A percentile compares a stretch with the other conserved stretches of the same genome.
These are phyloP conservation scores for Sparassis latifolia DNA, from an alignment of 1,284 basidiomycete genomes.

Conservation along the genomic window DNA sequence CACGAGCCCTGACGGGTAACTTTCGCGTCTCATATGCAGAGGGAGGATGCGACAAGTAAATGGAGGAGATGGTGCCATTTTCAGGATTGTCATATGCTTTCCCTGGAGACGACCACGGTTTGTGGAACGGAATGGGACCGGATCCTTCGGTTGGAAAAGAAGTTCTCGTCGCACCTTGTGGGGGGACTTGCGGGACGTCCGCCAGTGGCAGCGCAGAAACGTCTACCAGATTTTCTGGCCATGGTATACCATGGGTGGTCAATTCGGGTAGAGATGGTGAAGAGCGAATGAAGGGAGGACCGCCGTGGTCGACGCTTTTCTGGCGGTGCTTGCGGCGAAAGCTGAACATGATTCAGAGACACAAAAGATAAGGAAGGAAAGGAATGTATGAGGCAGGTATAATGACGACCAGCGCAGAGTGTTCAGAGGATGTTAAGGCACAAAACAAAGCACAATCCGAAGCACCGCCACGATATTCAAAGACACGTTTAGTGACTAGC, in stretches of 20 bases:
- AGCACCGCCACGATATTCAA: background rate
- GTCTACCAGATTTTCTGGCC: slow-evolving; percentile 76
- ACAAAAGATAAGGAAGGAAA: slow-evolving; percentile 6
- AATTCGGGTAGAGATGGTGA: slow-evolving; percentile 76
- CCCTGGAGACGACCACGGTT: slow-evolving; percentile 57
- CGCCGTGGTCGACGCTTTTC: slow-evolving; percentile 34
- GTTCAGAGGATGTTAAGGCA: background rate
- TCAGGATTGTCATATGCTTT: slow-evolving; percentile 28
- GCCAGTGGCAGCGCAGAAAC: slow-evolving; percentile 50
- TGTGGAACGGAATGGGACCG: slow-evolving; percentile 66
- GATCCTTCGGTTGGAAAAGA: slow-evolving; percentile 46
- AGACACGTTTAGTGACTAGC: too few species aligned
- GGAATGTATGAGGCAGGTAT: slow-evolving; percentile 8
- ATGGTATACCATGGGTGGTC: slow-evolving; percentile 63
- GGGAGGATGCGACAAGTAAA: slow-evolving; percentile 60
- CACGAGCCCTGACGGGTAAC: slow-evolving; percentile 30
- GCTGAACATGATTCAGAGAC: slow-evolving; percentile 52
- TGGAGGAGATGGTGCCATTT: slow-evolving; percentile 50
- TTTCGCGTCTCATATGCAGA: slow-evolving; percentile 48
- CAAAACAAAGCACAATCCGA: background rate
- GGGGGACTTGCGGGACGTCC: slow-evolving; percentile 29
- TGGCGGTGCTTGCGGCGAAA: slow-evolving; percentile 54
- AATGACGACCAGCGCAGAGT: slow-evolving; percentile 16
- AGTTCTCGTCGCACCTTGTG: slow-evolving; percentile 60
- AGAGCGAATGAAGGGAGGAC: slow-evolving; percentile 41